Evolutionary conservation across 768 basidiomycete species (phyloP).

Genomic region (Podaxis sp.): DNA sequence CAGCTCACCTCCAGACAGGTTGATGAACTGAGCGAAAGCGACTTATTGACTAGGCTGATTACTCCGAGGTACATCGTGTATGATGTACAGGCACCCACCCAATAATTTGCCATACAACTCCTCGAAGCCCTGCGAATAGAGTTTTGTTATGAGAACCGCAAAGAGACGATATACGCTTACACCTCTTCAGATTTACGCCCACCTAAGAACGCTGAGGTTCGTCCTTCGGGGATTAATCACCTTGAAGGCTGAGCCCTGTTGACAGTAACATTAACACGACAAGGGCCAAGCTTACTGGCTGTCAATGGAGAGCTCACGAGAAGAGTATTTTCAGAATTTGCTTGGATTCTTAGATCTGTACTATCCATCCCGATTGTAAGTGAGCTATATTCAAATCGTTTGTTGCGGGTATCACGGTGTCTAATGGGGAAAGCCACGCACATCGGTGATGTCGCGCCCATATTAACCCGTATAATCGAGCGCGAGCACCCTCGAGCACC

Average conservation of each 20-base stretch:
- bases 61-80: not conserved
- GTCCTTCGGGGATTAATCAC: not conserved
- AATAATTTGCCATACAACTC: constrained; percentile 51
- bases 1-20: not conserved
- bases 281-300: not conserved
- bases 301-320: not conserved
- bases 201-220: constrained; percentile 45
- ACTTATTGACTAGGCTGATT: constrained; percentile 44
- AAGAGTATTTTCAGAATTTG: not conserved
- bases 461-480: not conserved
- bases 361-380: not conserved
- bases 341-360: not conserved
- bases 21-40: constrained; percentile 47
- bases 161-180: constrained; percentile 24
- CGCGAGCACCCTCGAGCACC: no score
- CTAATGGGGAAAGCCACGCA: not conserved
- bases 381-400: not conserved
- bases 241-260: not conserved
- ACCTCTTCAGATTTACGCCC: constrained; percentile 52
- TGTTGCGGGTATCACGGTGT: constrained; percentile 7
- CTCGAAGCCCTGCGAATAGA: constrained; percentile 41
- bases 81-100: constrained; percentile 28
- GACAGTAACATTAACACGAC: not conserved
- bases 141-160: not conserved
- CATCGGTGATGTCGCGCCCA: constrained; percentile 1